Percentiles rank a stretch among this genome's conserved stretches.
Conservation (phyloP, 1,284 basidiomycete genomes). For the Tetrapyrgos nigripes region DNA sequence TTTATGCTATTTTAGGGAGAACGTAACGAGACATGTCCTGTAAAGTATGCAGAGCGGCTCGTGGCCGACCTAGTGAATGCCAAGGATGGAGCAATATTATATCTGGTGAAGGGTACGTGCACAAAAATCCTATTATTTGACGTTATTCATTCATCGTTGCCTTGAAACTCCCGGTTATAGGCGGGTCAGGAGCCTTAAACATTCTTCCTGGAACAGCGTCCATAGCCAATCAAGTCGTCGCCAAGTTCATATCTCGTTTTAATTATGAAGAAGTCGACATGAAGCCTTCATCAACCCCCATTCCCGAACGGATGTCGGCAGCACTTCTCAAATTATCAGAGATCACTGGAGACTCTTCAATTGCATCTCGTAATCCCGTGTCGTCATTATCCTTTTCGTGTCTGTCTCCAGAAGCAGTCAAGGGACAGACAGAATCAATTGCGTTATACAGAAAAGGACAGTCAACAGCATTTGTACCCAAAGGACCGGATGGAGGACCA, state of each 20-base stretch:
- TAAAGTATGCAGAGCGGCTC: constrained; percentile 63
- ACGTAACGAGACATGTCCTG: constrained; percentile 57
- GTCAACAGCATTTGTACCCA: constrained; percentile 59
- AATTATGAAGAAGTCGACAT: constrained; percentile 57
- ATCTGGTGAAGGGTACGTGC: constrained; percentile 65
- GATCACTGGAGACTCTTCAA: constrained; percentile 52
- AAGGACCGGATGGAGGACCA: constrained; percentile 62
- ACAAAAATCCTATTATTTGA: constrained; percentile 14
- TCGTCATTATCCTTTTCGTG: constrained; percentile 76
- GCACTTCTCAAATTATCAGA: constrained; percentile 62
- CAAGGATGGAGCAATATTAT: constrained; percentile 56
- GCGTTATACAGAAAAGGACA: constrained; percentile 52
- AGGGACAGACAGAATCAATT: constrained; percentile 57
- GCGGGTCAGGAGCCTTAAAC: constrained; percentile 54
- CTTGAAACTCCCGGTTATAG: constrained; percentile 34
- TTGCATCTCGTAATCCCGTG: constrained; percentile 57
- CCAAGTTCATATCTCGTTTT: constrained; percentile 64
- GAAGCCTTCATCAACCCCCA: constrained; percentile 35
- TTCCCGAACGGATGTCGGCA: constrained; percentile 53
- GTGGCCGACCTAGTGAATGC: constrained; percentile 55
- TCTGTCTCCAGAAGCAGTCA: constrained; percentile 54
- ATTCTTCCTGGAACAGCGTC: constrained; percentile 60
- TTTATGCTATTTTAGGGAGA: constrained; percentile 55
- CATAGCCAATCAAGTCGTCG: constrained; percentile 68
- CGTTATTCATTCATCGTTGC: not conserved